Evolutionary conservation across 1,139 yeast species (phyloP).

Genomic region (Casaregolazyma suthepensis): DNA sequence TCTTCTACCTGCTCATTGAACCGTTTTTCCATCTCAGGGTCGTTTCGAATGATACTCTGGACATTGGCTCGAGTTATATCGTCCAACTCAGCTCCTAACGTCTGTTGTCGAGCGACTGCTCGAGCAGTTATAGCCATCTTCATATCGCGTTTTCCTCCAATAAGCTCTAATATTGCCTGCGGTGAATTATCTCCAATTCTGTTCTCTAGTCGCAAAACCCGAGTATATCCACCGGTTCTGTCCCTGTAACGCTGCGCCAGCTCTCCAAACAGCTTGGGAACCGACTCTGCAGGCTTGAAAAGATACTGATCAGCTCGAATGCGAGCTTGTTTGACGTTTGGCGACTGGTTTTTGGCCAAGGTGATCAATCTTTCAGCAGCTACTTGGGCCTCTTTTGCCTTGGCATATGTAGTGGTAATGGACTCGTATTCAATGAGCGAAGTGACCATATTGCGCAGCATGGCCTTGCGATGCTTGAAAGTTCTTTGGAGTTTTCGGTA

Average conservation of each 20-base stretch:
- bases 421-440: constrained; percentile 64
- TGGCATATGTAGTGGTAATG: constrained; percentile 63
- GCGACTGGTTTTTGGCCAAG: constrained; percentile 37
- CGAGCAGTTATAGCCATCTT: constrained; percentile 74
- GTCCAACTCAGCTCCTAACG: constrained; percentile 59
- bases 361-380: constrained; percentile 52
- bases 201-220: constrained; percentile 78
- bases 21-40: constrained; percentile 42
- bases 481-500: constrained; percentile 32
- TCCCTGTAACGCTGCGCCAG: constrained; percentile 56
- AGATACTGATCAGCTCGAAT: constrained; percentile 24
- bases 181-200: constrained; percentile 89
- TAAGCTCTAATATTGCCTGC: constrained; percentile 81
- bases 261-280: constrained; percentile 61
- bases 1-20: constrained; percentile 61
- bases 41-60: constrained; percentile 42
- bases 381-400: constrained; percentile 60
- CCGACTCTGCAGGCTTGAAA: constrained; percentile 38
- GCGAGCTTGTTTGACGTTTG: constrained; percentile 22
- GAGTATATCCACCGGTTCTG: constrained; percentile 78
- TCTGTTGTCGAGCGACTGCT: constrained; percentile 70
- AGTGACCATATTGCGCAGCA: constrained; percentile 57
- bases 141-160: constrained; percentile 72
- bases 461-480: constrained; percentile 41
- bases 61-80: constrained; percentile 54